phyloP scores from a whole-genome alignment of 139 green algal genomes.

The Gonium pectorale region DNA sequence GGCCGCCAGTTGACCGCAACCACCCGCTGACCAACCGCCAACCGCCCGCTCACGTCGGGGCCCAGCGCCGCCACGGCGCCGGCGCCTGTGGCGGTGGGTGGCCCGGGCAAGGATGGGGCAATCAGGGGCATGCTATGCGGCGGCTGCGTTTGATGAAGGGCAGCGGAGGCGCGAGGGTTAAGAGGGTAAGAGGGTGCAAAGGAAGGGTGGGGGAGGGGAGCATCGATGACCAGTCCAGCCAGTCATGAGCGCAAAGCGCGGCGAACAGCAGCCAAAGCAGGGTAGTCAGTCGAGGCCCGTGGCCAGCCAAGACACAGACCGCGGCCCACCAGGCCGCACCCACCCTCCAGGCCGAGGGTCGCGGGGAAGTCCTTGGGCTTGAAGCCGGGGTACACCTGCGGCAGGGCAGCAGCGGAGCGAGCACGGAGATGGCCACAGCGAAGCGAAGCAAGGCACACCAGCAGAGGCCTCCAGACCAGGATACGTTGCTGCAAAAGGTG shows the following conservation, averaged over 20 bases:
- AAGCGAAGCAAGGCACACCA: too few species aligned
- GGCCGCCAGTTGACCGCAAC: conserved; percentile 47
- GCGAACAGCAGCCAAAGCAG: too few species aligned
- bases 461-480: neutral
- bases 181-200: neutral
- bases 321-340: neutral
- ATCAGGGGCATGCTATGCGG: neutral
- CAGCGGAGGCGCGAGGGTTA: too few species aligned
- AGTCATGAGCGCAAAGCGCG: too few species aligned
- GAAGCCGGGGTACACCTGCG: conserved; percentile 65
- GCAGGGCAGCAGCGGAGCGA: neutral
- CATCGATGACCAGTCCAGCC: too few species aligned
- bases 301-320: neutral
- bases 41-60: conserved; percentile 28
- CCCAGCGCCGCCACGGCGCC: conserved; percentile 50
- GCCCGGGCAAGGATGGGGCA: neutral
- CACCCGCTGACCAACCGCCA: conserved; percentile 58
- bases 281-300: neutral
- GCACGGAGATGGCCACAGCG: neutral
- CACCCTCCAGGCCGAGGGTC: conserved; percentile 60
- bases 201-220: neutral
- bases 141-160: neutral
- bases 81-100: conserved; percentile 30
- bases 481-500: neutral
- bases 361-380: conserved; percentile 31